These are phyloP conservation scores for Nissolia schottii DNA, from an alignment of 306 rosid genomes.

Conservation along the genomic window DNA sequence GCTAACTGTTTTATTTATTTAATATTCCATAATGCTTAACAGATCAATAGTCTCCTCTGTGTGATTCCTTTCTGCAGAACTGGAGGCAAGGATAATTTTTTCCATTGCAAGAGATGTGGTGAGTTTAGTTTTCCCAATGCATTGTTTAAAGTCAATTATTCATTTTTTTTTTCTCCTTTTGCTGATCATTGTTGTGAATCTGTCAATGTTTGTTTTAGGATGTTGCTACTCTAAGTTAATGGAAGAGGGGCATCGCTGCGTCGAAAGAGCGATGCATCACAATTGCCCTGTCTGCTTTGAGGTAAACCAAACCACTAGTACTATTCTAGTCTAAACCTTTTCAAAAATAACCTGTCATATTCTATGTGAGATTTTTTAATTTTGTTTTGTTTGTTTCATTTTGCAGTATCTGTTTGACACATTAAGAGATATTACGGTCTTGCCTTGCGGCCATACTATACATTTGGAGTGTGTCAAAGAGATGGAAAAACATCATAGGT, in stretches of 20 bases:
- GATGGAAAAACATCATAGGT: conserved; percentile 73
- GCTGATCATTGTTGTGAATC: background rate
- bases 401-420: conserved; percentile 80
- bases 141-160: too few species aligned
- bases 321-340: background rate
- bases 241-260: conserved; percentile 61
- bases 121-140: too few species aligned
- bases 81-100: too few species aligned
- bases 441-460: conserved; percentile 87
- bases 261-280: conserved; percentile 84
- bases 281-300: conserved; percentile 88
- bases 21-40: too few species aligned
- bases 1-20: too few species aligned
- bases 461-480: conserved; percentile 74
- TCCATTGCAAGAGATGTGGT: too few species aligned
- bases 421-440: conserved; percentile 52
- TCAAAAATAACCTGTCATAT: background rate
- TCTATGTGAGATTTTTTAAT: conserved; percentile 2
- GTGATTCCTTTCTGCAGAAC: too few species aligned
- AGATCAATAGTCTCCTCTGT: too few species aligned
- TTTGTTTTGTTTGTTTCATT: background rate
- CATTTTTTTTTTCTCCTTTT: background rate
- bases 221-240: conserved; percentile 70
- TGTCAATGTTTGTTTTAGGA: conserved; percentile 32
- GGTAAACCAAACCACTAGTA: conserved; percentile 32